phyloP scores from a whole-genome alignment of 1,139 yeast genomes.

The Protomyces macrosporus region DNA sequence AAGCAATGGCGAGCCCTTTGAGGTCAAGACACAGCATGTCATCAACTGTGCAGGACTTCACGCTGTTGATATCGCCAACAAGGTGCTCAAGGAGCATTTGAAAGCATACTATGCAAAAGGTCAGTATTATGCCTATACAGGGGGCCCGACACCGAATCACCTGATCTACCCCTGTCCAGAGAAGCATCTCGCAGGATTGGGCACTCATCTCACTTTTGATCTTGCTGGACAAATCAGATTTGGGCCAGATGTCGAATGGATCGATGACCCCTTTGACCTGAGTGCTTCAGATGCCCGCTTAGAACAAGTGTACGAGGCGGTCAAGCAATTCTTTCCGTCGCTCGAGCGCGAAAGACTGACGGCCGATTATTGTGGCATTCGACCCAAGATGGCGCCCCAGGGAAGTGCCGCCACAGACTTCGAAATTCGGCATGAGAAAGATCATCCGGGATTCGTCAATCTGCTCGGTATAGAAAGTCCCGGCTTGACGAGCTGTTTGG shows the following conservation, averaged over 20 bases:
- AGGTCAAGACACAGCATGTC: slow-evolving; percentile 52
- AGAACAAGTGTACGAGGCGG: slow-evolving; percentile 54
- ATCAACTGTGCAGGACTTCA: slow-evolving; percentile 74
- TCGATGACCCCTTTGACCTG: slow-evolving; percentile 44
- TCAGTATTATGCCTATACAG: slow-evolving; percentile 60
- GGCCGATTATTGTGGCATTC: slow-evolving; percentile 72
- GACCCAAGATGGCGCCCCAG: slow-evolving; percentile 61
- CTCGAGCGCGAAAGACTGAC: slow-evolving; percentile 50
- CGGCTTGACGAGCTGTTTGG: slow-evolving; percentile 76
- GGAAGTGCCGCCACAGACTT: slow-evolving; percentile 62
- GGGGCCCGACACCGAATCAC: slow-evolving; percentile 44
- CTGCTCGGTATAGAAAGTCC: slow-evolving; percentile 85
- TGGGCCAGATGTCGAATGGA: slow-evolving; percentile 90
- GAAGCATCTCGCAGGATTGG: slow-evolving; percentile 66
- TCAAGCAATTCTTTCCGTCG: slow-evolving; percentile 58
- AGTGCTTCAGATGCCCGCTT: slow-evolving; percentile 40
- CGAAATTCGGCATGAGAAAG: slow-evolving; percentile 54
- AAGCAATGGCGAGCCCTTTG: slow-evolving; percentile 9
- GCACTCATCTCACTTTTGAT: slow-evolving; percentile 81
- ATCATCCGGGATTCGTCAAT: slow-evolving; percentile 68
- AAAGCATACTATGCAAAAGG: slow-evolving; percentile 74
- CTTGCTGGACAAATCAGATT: slow-evolving; percentile 73
- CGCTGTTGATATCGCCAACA: slow-evolving; percentile 64
- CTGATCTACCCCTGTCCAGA: slow-evolving; percentile 74
- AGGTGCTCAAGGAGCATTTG: slow-evolving; percentile 56